phyloP scores from a whole-genome alignment of 768 basidiomycete genomes.

The Phanerochaete carnosa region DNA sequence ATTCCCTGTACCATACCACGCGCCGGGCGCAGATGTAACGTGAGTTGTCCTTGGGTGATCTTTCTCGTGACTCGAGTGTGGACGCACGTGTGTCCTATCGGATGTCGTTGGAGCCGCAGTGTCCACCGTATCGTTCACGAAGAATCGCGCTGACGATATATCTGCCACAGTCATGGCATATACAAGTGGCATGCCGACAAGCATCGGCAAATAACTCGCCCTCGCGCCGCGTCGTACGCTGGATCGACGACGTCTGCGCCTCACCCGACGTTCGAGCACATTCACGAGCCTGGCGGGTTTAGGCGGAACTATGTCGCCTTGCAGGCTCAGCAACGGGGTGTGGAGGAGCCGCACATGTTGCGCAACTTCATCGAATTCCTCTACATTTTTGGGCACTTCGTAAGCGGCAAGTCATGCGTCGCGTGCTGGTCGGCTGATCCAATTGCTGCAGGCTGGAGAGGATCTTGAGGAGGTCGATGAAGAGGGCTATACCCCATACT shows the following conservation, averaged over 20 bases:
- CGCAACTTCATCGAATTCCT: slow-evolving; percentile 95
- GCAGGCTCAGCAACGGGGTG: slow-evolving; percentile 64
- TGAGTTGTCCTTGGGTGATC: slow-evolving; percentile 41
- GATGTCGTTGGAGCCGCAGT: slow-evolving; percentile 1
- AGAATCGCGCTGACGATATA: slow-evolving; percentile 3
- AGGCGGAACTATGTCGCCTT: slow-evolving; percentile 82
- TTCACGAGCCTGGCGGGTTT: slow-evolving; percentile 95
- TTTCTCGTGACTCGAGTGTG: not conserved
- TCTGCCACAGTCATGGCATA: slow-evolving; percentile 67
- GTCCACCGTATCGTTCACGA: slow-evolving; percentile 1
- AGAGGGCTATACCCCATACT: slow-evolving; percentile 38
- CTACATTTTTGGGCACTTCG: slow-evolving; percentile 94
- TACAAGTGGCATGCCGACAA: slow-evolving; percentile 93
- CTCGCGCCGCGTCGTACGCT: slow-evolving; percentile 69
- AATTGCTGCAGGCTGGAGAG: slow-evolving; percentile 67
- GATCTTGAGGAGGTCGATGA: slow-evolving; percentile 69
- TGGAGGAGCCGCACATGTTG: slow-evolving; percentile 46
- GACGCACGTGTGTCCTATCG: not conserved
- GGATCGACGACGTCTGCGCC: slow-evolving; percentile 46
- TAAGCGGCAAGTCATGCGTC: slow-evolving; percentile 38
- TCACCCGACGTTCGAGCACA: slow-evolving; percentile 85
- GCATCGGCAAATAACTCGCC: slow-evolving; percentile 53
- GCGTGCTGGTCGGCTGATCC: not conserved
- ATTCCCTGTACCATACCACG: slow-evolving; percentile 87
- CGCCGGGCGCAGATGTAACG: slow-evolving; percentile 90